Base-by-base conservation (phyloP, 1,284 basidiomycete genomes). In the Boletus calvinii region DNA sequence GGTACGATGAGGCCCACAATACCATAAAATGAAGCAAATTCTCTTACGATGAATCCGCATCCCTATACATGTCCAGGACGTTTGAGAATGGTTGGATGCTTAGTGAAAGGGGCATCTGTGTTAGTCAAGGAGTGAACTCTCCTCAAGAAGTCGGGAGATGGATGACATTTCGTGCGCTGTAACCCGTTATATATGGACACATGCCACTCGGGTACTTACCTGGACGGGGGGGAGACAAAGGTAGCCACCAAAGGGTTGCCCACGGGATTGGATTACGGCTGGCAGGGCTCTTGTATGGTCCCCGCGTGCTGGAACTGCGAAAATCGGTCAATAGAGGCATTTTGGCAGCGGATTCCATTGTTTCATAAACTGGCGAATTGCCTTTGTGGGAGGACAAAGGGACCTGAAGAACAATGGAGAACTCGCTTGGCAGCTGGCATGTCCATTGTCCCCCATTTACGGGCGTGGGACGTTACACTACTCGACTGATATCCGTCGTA, bases 21-120 rank as follows among this genome's bases (percentile, higher is more conserved):
- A 13, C 9, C 46, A 31, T 34, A 38, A 32, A 36, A 45, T n/a
- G 34, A 34, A 48, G 17, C 39, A 41, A 49, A 47, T 29, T 72
- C 37, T 48, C 86, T 76, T 65, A 90, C 90, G 72, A 76, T 51
- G 74, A 59, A 66, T 87, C 81, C n/a, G 81, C 77, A 17, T 78
- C 74, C 50, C 87, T 88, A 62, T 81, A 82, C 78, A 91, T 83
- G 60, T 82, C 76, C 55, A 90, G 66, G 32, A 75, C 69, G 43
- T 74, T 60, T 22, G 80, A 71, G 45, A 74, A 71, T 0, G 87
- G 83, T 36, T 80, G 69, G 52, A 90, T 84, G 51, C 77, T 72
- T 58, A 90, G 65, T 45, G 78, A 73, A 62, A 88, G 71, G 40
- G 85, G 73, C 87, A 90, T 90, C 54, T 59, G 34, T 51, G 47